Evolutionary conservation across 306 rosid genomes (phyloP).

Genomic region (Vigna radiata): DNA sequence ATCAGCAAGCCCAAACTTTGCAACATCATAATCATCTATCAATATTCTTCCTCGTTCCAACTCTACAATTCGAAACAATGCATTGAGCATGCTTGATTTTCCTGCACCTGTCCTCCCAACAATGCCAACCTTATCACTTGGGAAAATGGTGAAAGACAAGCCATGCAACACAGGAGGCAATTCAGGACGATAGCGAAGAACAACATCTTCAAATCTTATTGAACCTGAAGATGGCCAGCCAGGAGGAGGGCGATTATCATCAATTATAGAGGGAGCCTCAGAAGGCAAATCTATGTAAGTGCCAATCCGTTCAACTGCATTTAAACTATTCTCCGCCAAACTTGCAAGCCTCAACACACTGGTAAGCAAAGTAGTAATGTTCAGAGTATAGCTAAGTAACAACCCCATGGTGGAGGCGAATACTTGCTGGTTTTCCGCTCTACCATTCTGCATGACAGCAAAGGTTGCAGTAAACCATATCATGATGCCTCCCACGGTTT

Average conservation of each 20-base stretch:
- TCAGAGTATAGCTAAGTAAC: constrained; percentile 88
- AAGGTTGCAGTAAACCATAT: constrained; percentile 92
- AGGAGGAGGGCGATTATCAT: constrained; percentile 77
- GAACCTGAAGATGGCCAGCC: constrained; percentile 91
- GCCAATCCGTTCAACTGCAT: constrained; percentile 88
- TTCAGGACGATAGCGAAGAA: constrained; percentile 89
- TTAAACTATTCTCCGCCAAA: constrained; percentile 85
- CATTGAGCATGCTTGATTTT: constrained; percentile 92
- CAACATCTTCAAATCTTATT: constrained; percentile 77
- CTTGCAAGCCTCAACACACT: constrained; percentile 94
- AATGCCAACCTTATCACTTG: constrained; percentile 85
- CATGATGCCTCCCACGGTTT: constrained; percentile 90
- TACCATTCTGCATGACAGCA: constrained; percentile 87
- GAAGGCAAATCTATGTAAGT: constrained; percentile 84
- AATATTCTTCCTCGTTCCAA: constrained; percentile 79
- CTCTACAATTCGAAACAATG: constrained; percentile 87
- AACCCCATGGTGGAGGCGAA: constrained; percentile 93
- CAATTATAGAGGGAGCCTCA: constrained; percentile 81
- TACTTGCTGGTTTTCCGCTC: constrained; percentile 68
- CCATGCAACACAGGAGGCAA: constrained; percentile 93
- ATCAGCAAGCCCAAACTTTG: constrained; percentile 83
- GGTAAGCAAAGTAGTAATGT: constrained; percentile 80
- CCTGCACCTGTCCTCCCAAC: constrained; percentile 99
- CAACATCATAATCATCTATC: constrained; percentile 78
- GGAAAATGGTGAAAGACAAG: constrained; percentile 66